Evolutionary conservation across 2,329 filamentous ascomycete genomes (phyloP).

Genomic region (Calcarisporium arbuscula): DNA sequence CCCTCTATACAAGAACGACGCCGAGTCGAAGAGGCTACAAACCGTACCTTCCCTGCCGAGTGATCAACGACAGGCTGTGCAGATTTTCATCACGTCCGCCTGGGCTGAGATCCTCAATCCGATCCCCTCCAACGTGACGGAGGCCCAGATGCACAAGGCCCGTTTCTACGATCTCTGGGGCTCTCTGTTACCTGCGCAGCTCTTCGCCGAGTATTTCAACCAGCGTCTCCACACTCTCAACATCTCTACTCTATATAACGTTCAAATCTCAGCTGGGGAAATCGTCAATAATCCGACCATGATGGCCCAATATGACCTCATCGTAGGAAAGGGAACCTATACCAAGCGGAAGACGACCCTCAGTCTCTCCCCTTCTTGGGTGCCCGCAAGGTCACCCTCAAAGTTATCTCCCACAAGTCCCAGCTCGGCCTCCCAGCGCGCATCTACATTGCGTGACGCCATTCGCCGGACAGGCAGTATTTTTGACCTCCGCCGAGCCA

Average conservation of each 20-base stretch:
- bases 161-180: conserved; percentile 47
- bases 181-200: conserved; percentile 41
- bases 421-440: too few relatives aligned
- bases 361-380: too few relatives aligned
- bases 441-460: too few relatives aligned
- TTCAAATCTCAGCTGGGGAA: conserved; percentile 39
- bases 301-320: conserved; percentile 40
- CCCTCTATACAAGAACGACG: too few relatives aligned
- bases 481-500: too few relatives aligned
- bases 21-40: conserved; percentile 10
- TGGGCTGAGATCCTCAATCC: conserved; percentile 41
- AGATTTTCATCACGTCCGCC: conserved; percentile 33
- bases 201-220: conserved; percentile 40
- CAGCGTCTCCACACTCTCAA: conserved; percentile 30
- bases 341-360: too few relatives aligned
- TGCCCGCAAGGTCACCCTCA: too few relatives aligned
- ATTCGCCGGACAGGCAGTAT: too few relatives aligned
- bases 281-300: conserved; percentile 45
- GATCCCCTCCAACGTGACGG: conserved; percentile 28
- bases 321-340: conserved; percentile 23
- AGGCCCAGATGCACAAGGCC: conserved; percentile 35
- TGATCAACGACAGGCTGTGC: conserved; percentile 33
- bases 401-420: too few relatives aligned
- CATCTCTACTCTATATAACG: conserved; percentile 28
- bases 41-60: conserved; percentile 24